Evolutionary conservation across 495 filamentous ascomycete genomes (phyloP).

Genomic region (Penicillium lividum): DNA sequence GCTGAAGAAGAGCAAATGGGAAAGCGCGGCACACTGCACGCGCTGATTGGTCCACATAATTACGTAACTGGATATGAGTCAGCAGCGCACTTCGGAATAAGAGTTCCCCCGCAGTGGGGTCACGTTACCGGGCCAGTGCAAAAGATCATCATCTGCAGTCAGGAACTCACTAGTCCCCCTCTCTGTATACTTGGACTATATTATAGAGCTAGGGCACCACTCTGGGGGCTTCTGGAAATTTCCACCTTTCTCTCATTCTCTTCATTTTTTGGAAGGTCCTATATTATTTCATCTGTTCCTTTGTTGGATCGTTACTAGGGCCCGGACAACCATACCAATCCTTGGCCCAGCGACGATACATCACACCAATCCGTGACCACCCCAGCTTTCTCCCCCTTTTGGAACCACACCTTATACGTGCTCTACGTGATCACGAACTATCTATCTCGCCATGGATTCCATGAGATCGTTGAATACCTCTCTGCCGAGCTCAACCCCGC

Average conservation of each 20-base stretch:
- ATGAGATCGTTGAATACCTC: slow-evolving; percentile 74
- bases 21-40: slow-evolving; percentile 36
- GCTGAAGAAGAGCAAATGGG: slow-evolving; percentile 34
- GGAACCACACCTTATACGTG: not conserved
- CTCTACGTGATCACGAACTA: not conserved
- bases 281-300: not conserved
- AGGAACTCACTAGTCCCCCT: slow-evolving; percentile 8
- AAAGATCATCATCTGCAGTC: slow-evolving; percentile 15
- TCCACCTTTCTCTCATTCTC: not conserved
- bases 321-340: not conserved
- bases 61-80: slow-evolving; percentile 26
- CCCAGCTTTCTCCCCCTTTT: slow-evolving; percentile 1
- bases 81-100: slow-evolving; percentile 31
- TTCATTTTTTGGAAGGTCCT: not conserved
- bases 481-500: slow-evolving; percentile 54
- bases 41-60: slow-evolving; percentile 35
- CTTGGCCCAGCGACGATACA: slow-evolving; percentile 3
- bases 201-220: slow-evolving; percentile 7
- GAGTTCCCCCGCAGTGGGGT: slow-evolving; percentile 38
- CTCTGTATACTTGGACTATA: not conserved
- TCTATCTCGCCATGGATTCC: slow-evolving; percentile 59
- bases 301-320: slow-evolving; percentile 1
- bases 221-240: not conserved
- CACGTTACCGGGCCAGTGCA: slow-evolving; percentile 46
- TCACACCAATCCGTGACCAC: slow-evolving; percentile 14